Conservation (phyloP, 2,329 filamentous ascomycete genomes). For the Diaporthe capsici region DNA sequence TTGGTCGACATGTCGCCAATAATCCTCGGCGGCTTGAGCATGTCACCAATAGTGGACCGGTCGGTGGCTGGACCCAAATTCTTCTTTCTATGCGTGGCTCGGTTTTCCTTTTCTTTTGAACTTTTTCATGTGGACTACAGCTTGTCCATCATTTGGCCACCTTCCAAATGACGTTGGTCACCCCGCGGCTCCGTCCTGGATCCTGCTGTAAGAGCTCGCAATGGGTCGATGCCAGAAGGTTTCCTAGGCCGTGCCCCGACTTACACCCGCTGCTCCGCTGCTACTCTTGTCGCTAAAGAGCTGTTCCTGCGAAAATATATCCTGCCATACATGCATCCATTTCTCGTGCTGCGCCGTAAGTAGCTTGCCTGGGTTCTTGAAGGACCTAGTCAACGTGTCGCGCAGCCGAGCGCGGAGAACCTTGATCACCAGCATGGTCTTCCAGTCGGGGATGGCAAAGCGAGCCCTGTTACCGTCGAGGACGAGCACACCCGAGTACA, state of each 20-base stretch:
- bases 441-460: slow-evolving; percentile 90
- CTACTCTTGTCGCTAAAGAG: slow-evolving; percentile 47
- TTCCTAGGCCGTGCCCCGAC: slow-evolving; percentile 37
- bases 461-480: slow-evolving; percentile 90
- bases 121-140: background rate
- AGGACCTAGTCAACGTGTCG: slow-evolving; percentile 80
- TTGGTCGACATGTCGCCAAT: background rate
- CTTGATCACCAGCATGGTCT: slow-evolving; percentile 90
- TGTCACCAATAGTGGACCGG: slow-evolving; percentile 14
- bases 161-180: slow-evolving; percentile 39
- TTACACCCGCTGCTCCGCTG: background rate
- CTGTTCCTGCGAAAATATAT: slow-evolving; percentile 72
- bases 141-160: slow-evolving; percentile 16
- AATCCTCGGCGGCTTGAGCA: background rate
- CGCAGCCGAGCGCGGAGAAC: slow-evolving; percentile 79
- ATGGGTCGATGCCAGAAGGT: slow-evolving; percentile 1
- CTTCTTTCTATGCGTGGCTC: slow-evolving; percentile 8
- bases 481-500: slow-evolving; percentile 88
- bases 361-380: slow-evolving; percentile 76
- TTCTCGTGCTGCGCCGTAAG: slow-evolving; percentile 77
- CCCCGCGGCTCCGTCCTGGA: background rate
- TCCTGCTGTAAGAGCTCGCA: slow-evolving; percentile 9
- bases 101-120: background rate
- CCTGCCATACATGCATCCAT: slow-evolving; percentile 83
- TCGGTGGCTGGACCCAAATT: slow-evolving; percentile 10